A percentile compares a stretch with the other conserved stretches of the same genome.
Evolutionary conservation across 306 rosid genomes (phyloP).

Genomic region (Leucaena leucocephala): DNA sequence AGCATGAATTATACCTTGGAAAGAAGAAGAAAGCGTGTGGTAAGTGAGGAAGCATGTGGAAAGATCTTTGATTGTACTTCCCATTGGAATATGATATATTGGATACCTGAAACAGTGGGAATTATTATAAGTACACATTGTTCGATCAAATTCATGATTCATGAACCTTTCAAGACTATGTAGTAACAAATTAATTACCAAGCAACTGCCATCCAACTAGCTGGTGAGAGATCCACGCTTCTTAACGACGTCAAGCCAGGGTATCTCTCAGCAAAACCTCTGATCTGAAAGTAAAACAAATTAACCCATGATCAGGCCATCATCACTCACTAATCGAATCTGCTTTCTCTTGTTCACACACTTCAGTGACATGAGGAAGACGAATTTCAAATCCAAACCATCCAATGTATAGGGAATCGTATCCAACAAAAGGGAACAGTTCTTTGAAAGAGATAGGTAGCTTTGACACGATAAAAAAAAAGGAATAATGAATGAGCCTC

Average conservation of each 20-base stretch:
- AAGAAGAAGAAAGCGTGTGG: conserved; percentile 96
- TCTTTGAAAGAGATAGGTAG: conserved; percentile 42
- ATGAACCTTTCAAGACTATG: background rate
- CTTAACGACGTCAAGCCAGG: conserved; percentile 90
- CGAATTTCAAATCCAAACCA: background rate
- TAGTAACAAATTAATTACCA: conserved; percentile 49
- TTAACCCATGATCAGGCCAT: background rate
- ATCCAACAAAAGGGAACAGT: conserved; percentile 14
- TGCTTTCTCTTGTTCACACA: background rate
- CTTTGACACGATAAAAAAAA: conserved; percentile 32
- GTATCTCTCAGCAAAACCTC: conserved; percentile 70
- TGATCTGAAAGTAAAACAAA: conserved; percentile 57
- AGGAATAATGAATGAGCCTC: conserved; percentile 13
- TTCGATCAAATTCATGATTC: conserved; percentile 12
- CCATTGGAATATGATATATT: conserved; percentile 98
- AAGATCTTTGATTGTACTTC: conserved; percentile 86
- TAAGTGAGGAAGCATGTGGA: conserved; percentile 92
- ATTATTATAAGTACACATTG: background rate
- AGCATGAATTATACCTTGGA: conserved; percentile 66
- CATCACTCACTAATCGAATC: conserved; percentile 34
- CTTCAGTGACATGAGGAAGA: no score
- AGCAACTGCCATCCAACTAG: conserved; percentile 98
- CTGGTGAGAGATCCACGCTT: conserved; percentile 97
- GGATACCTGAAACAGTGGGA: conserved; percentile 78
- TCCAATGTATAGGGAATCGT: conserved; percentile 5